Evolutionary conservation across 352 stramenopile genomes (phyloP).

Genomic region (Porosira glacialis): DNA sequence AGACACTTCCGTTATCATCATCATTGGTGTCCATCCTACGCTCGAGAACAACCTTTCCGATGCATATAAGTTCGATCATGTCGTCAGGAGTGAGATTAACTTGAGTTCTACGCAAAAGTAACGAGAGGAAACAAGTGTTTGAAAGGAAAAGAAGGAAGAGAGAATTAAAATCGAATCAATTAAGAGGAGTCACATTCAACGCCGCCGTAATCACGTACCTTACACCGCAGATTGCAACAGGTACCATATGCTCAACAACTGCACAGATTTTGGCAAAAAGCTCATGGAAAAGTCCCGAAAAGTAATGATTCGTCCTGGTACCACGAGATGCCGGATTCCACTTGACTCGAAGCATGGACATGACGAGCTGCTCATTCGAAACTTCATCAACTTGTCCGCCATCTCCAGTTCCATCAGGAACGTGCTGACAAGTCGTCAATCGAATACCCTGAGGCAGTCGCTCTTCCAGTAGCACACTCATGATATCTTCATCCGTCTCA

Average conservation of each 20-base stretch:
- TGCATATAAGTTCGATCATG: constrained; percentile 79
- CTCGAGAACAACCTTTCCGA: constrained; percentile 75
- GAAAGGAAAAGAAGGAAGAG: too few relatives aligned
- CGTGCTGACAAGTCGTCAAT: constrained; percentile 66
- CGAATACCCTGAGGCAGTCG: constrained; percentile 73
- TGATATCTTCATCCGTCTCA: constrained; percentile 78
- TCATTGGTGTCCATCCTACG: constrained; percentile 35
- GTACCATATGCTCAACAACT: constrained; percentile 53
- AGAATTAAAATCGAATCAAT: too few relatives aligned
- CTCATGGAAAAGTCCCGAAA: constrained; percentile 77
- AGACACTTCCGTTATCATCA: constrained; percentile 33
- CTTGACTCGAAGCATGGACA: constrained; percentile 80
- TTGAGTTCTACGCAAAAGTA: too few relatives aligned
- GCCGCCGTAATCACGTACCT: too few relatives aligned
- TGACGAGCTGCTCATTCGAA: constrained; percentile 75
- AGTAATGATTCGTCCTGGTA: constrained; percentile 77
- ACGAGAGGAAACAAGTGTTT: too few relatives aligned
- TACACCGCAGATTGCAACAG: too few relatives aligned
- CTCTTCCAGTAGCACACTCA: constrained; percentile 77
- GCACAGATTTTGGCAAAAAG: constrained; percentile 75
- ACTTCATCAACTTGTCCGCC: constrained; percentile 59
- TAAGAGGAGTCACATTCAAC: too few relatives aligned
- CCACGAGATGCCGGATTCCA: constrained; percentile 70
- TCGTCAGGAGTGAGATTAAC: constrained; percentile 81
- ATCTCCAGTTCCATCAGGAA: constrained; percentile 70